Base-by-base conservation (phyloP, 2,329 filamentous ascomycete species). In the Thelonectria rubi region DNA sequence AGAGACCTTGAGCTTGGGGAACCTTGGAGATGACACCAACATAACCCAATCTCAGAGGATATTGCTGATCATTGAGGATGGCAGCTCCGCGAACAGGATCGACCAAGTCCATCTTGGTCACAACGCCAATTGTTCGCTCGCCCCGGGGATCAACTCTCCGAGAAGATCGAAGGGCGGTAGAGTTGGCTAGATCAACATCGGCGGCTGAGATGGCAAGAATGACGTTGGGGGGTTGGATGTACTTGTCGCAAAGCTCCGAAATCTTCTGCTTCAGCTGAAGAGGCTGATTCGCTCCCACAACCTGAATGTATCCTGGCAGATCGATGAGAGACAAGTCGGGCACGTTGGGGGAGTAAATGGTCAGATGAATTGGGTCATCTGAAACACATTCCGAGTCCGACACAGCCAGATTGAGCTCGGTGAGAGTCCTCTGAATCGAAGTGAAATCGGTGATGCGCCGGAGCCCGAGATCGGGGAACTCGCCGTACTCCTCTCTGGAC, bases 71-170 rank as follows among this genome's bases (percentile, higher is more conserved):
- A 24, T 84, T 89, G 18, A 99, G 82, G 32, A 99, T 92, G 37
- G 87, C 84, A 14, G 87, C 85, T 30, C 94, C 95, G 60, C 94
- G 88, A 8, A 83, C 81, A 3, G 95, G 85, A 69, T 98, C 94
- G 8, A 99, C 94, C 20, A 99, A 84, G 72, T 99, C 95, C 94
- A 99, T 97, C 80, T 99, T 99, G 3, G 95, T 99, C 43, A 99
- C 90, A n/a, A 99, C 95, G 46, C 95, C 95, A 73, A 99, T 99
- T 0, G 95, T 99, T 64, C 95, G 86, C 79, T 99, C 95, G 56
- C 95, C 95, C 63, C 95, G 86, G 1, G 95, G 95, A 72, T 99
- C 95, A 26, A 98, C 94, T 69, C 94, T 87, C 65, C 95, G 87
- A 68, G 94, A 97, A 17, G 95, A 93, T 69, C 94, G 86, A 21